Percentiles rank a stretch among this genome's conserved stretches.
These are phyloP conservation scores for Russula earlei DNA, from an alignment of 768 basidiomycete species.

Conservation along the genomic window DNA sequence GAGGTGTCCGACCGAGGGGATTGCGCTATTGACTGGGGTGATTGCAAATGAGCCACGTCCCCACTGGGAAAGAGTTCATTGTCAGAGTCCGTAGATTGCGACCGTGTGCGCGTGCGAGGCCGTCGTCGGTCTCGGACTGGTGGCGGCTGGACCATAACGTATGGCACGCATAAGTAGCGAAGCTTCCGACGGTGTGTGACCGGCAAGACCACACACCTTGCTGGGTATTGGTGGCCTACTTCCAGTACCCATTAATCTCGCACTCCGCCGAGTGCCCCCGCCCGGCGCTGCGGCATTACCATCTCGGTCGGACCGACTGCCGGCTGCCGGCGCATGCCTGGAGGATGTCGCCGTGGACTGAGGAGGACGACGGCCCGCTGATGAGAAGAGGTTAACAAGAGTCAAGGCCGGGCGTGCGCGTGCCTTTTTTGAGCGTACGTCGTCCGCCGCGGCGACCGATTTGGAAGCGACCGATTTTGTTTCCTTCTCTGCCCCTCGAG, in stretches of 20 bases:
- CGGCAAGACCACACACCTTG: constrained; percentile 40
- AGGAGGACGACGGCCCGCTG: constrained; percentile 56
- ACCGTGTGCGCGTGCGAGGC: constrained; percentile 42
- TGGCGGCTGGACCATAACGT: constrained; percentile 24
- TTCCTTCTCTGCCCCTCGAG: constrained; percentile 38
- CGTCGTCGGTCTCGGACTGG: constrained; percentile 52
- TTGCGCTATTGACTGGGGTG: constrained; percentile 32
- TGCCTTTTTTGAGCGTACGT: constrained; percentile 83
- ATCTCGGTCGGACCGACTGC: constrained; percentile 42
- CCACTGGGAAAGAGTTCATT: constrained; percentile 43
- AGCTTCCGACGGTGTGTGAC: not conserved
- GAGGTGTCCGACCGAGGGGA: constrained; percentile 42
- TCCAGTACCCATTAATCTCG: constrained; percentile 53
- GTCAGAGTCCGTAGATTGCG: constrained; percentile 60
- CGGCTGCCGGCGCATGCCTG: constrained; percentile 35
- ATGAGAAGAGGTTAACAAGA: constrained; percentile 85
- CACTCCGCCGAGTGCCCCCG: constrained; percentile 58
- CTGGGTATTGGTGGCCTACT: constrained; percentile 39
- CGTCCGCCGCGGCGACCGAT: constrained; percentile 36
- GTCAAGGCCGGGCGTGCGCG: constrained; percentile 81
- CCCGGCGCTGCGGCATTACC: constrained; percentile 33
- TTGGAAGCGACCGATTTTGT: constrained; percentile 53
- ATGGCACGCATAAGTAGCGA: not conserved
- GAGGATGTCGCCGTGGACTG: constrained; percentile 58
- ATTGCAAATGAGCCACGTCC: constrained; percentile 50